Base-by-base conservation (phyloP, 163 green algal genomes). In the Chlamydomonas reinhardtii region DNA sequence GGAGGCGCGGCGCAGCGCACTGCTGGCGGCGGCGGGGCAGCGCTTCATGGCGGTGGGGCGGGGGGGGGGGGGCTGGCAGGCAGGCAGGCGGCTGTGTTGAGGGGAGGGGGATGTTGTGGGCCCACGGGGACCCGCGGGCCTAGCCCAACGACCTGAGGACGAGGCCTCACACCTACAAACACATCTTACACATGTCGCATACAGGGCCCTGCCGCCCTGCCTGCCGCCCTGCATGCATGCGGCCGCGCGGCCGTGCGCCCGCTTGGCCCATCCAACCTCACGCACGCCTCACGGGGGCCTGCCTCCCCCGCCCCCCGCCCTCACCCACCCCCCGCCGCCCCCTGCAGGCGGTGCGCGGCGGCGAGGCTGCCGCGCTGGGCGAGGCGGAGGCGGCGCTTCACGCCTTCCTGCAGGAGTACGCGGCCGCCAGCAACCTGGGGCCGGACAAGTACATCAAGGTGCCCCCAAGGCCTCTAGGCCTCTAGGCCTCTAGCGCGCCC, bases 361-460 rank as follows among this genome's bases (percentile, higher is more conserved):
- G 69, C n/a, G 61, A 39, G 27, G 27, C 25, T 1, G 22, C 52
- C 37, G 76, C 62, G 24, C 76, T 83, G 76, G 76, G 32, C 5
- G 61, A 37, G 4, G 76, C 76, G 61, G 76, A 83, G 61, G 34
- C 76, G 15, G 32, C n/a, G 22, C 61, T 83, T 61, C 76, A 83
- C 61, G 61, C 37, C 61, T 83, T 83, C 76, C 61, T 83, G 14
- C 76, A 37, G 8, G 35, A 73, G 25, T 73, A 65, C 61, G 76
- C 20, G 8, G 31, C 29, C 3, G 35, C 70, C 6, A 6, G 2
- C 9, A 29, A 52, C 8, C 34, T 83, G 76, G 76, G 76, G 27
- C 76, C 76, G 12, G 61, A 83, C 76, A 62, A 39, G 27, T 83
- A 48, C 76, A 73, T 83, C 12, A 48, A 48, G 61, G 76, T 73